Percentiles rank a stretch among this genome's conserved stretches.
phyloP scores from a whole-genome alignment of 257 asterid genomes.

The Haberlea rhodopensis region DNA sequence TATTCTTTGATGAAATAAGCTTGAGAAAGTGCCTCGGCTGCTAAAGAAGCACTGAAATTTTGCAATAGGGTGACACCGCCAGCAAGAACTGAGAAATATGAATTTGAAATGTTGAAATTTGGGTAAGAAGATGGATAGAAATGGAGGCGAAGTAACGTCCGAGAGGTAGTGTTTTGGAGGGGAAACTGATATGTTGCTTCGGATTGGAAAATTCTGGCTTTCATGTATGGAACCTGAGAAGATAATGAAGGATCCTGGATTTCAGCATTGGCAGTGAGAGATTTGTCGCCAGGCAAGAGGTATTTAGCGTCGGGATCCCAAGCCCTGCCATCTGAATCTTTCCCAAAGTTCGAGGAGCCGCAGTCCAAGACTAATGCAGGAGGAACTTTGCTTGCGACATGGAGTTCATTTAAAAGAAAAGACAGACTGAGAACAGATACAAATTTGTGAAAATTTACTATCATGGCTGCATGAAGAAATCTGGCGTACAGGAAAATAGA shows the following conservation, averaged over 20 bases:
- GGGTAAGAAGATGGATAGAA: constrained; percentile 83
- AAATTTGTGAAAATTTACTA: constrained; percentile 13
- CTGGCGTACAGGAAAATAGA: constrained; percentile 62
- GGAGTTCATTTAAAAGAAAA: constrained; percentile 7
- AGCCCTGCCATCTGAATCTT: constrained; percentile 54
- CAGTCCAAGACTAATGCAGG: constrained; percentile 44
- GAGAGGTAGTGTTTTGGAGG: constrained; percentile 36
- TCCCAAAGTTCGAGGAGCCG: constrained; percentile 45
- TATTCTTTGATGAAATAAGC: constrained; percentile 79
- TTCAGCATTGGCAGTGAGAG: constrained; percentile 40
- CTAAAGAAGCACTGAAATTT: constrained; percentile 68
- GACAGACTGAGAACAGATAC: constrained; percentile 23
- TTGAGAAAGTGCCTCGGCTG: constrained; percentile 80
- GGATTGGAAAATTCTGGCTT: constrained; percentile 62
- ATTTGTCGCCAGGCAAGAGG: constrained; percentile 36
- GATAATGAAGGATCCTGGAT: constrained; percentile 65
- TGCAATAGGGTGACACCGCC: constrained; percentile 51
- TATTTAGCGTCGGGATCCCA: constrained; percentile 70
- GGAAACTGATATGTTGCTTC: constrained; percentile 58
- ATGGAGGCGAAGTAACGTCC: constrained; percentile 67
- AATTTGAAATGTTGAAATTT: constrained; percentile 48
- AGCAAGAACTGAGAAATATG: constrained; percentile 56
- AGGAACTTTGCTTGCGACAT: constrained; percentile 26
- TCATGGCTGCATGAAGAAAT: constrained; percentile 32
- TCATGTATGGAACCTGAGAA: constrained; percentile 64